These are phyloP conservation scores for Fusarium ramigenum DNA, from an alignment of 2,329 filamentous ascomycete species.

Conservation along the genomic window DNA sequence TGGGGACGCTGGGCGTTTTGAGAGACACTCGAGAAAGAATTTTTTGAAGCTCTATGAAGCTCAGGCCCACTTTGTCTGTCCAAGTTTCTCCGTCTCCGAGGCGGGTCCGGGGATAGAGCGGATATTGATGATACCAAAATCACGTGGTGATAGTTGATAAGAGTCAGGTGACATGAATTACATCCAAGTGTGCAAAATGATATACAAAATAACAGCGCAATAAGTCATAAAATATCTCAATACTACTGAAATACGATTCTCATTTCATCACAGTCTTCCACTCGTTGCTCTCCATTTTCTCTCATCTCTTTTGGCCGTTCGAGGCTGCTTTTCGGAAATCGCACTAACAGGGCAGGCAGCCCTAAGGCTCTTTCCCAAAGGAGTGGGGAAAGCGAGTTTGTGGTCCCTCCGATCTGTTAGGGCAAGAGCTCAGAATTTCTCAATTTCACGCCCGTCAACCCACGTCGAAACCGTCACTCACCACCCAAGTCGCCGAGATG, in stretches of 20 bases:
- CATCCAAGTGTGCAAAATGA: background rate
- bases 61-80: conserved; percentile 36
- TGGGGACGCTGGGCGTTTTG: conserved; percentile 40
- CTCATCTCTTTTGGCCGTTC: conserved; percentile 17
- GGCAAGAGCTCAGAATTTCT: conserved; percentile 60
- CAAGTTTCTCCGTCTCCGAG: conserved; percentile 42
- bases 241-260: background rate
- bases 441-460: conserved; percentile 56
- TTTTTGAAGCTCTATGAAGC: conserved; percentile 51
- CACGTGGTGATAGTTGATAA: conserved; percentile 35
- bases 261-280: accelerated
- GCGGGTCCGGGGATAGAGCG: conserved; percentile 23
- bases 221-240: background rate
- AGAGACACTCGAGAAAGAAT: conserved; percentile 46
- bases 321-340: background rate
- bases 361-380: conserved; percentile 51
- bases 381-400: conserved; percentile 57
- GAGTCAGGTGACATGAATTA: conserved; percentile 39
- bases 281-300: background rate
- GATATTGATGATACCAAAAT: background rate
- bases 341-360: conserved; percentile 50
- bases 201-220: background rate
- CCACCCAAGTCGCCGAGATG: conserved; percentile 65
- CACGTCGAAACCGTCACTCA: conserved; percentile 64
- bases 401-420: conserved; percentile 49